A percentile compares a stretch with the other conserved stretches of the same genome.
Conservation (phyloP, 805 yeast species). For the Kluyveromyces dobzhanskii region DNA sequence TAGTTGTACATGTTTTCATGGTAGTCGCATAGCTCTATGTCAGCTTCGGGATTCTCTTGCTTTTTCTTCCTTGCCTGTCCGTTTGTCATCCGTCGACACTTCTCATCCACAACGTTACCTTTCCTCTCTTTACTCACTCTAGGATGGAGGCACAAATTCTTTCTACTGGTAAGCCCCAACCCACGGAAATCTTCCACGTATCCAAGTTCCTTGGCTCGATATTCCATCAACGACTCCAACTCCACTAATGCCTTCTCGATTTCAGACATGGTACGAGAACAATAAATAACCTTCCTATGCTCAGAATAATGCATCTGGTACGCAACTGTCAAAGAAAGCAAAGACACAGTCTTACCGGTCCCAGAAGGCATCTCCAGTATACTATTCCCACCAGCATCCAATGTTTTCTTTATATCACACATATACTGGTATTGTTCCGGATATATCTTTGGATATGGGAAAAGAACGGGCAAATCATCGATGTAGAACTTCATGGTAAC, state of each 20-base stretch:
- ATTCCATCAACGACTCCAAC: conserved; percentile 80
- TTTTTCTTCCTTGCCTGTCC: conserved; percentile 71
- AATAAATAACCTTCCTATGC: conserved; percentile 82
- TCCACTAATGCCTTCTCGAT: conserved; percentile 96
- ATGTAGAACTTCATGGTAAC: conserved; percentile 75
- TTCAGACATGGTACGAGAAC: conserved; percentile 99
- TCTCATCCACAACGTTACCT: conserved; percentile 91
- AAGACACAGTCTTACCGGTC: conserved; percentile 93
- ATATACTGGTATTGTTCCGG: conserved; percentile 98
- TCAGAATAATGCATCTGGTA: conserved; percentile 94
- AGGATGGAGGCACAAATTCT: conserved; percentile 89
- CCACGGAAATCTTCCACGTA: conserved; percentile 88
- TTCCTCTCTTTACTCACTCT: conserved; percentile 77
- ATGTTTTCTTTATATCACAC: conserved; percentile 88
- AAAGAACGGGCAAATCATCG: conserved; percentile 91
- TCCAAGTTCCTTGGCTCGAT: conserved; percentile 74
- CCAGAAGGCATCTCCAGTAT: conserved; percentile 99
- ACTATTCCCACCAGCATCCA: conserved; percentile 95
- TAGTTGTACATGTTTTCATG: conserved; percentile 84
- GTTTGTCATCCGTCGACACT: conserved; percentile 89
- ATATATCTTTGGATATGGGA: conserved; percentile 93
- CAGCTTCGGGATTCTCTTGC: conserved; percentile 50
- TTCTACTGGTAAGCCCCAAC: conserved; percentile 87
- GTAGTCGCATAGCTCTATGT: conserved; percentile 62
- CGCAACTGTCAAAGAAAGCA: conserved; percentile 85